A percentile compares a stretch with the other conserved stretches of the same genome.
Conservation (phyloP, 257 asterid species). For the Nicotiana knightiana region DNA sequence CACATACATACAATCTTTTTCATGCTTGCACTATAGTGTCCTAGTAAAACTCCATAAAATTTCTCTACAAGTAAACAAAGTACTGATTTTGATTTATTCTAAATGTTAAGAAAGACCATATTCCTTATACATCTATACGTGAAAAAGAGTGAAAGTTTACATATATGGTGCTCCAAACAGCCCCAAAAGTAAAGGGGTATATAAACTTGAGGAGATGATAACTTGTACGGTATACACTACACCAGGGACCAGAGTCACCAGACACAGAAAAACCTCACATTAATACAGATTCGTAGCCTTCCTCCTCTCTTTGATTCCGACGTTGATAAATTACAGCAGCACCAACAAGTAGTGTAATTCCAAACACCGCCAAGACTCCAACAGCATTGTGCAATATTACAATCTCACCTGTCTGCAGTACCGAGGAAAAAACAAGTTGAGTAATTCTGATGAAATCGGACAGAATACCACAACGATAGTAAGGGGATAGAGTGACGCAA, state of each 20-base stretch:
- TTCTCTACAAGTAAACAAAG: too few relatives aligned
- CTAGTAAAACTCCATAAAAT: too few relatives aligned
- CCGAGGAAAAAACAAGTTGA: not conserved
- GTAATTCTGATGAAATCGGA: not conserved
- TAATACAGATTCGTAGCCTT: not conserved
- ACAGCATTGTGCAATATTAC: not conserved
- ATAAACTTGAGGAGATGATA: not conserved
- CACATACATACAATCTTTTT: too few relatives aligned
- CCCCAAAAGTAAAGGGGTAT: not conserved
- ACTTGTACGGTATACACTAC: not conserved
- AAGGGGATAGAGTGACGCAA: not conserved
- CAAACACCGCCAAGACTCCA: constrained; percentile 7
- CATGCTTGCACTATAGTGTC: too few relatives aligned
- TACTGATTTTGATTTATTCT: too few relatives aligned
- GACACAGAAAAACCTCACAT: not conserved
- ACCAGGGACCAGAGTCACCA: constrained; percentile 4
- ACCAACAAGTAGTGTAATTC: not conserved
- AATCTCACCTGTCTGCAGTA: constrained; percentile 1
- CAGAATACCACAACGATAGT: not conserved
- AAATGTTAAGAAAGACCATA: too few relatives aligned
- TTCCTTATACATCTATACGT: too few relatives aligned
- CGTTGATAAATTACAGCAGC: not conserved
- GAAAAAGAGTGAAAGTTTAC: too few relatives aligned
- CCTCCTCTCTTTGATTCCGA: constrained; percentile 2
- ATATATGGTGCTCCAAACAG: too few relatives aligned